Conservation (phyloP, 257 asterid species). For the Osmanthus fragrans region DNA sequence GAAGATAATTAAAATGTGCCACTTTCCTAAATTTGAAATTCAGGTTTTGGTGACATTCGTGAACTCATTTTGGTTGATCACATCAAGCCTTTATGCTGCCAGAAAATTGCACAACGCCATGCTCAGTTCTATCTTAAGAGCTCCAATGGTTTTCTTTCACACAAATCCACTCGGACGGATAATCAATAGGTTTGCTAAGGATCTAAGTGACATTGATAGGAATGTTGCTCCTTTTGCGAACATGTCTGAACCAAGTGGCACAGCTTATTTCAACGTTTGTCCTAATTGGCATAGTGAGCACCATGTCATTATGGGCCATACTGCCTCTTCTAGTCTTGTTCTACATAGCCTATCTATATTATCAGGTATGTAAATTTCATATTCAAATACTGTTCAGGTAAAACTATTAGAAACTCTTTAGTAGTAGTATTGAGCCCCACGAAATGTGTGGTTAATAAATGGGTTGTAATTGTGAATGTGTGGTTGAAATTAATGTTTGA, state of each 20-base stretch:
- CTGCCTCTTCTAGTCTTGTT: constrained; percentile 92
- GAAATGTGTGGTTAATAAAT: no score
- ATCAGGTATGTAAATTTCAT: constrained; percentile 61
- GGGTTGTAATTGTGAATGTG: no score
- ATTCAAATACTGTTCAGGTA: no score
- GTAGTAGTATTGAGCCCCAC: no score
- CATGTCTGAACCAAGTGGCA: constrained; percentile 73
- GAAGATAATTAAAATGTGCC: not conserved
- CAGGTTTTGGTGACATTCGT: constrained; percentile 76
- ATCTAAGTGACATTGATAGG: constrained; percentile 90
- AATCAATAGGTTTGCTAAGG: constrained; percentile 94
- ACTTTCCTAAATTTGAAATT: constrained; percentile 23
- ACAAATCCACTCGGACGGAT: constrained; percentile 94
- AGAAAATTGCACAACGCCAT: constrained; percentile 68
- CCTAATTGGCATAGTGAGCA: constrained; percentile 93
- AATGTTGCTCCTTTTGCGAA: constrained; percentile 73
- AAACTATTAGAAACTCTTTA: no score
- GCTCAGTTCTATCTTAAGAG: constrained; percentile 83
- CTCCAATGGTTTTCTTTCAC: constrained; percentile 98
- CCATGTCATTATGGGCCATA: constrained; percentile 96
- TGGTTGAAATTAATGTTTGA: not conserved
- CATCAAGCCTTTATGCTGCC: constrained; percentile 91
- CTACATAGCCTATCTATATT: constrained; percentile 82
- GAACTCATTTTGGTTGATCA: constrained; percentile 93
- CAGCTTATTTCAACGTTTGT: constrained; percentile 94